Percentiles rank a stretch among this genome's conserved stretches.
phyloP scores from a whole-genome alignment of 2,329 filamentous ascomycete species.

The Cyphellophora attinorum region DNA sequence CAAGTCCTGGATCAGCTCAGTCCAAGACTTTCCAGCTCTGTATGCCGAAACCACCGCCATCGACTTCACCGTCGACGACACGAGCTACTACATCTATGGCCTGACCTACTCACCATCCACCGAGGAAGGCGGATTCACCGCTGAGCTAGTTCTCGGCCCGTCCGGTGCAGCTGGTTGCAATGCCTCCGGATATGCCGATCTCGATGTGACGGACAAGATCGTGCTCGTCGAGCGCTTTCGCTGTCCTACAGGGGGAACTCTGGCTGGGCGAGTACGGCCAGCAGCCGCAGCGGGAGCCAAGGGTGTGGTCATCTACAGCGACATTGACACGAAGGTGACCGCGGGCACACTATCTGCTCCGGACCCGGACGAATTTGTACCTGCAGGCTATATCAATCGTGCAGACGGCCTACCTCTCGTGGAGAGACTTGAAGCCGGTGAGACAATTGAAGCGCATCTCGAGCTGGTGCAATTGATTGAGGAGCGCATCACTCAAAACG shows the following conservation, averaged over 20 bases:
- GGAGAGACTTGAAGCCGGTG: conserved; percentile 39
- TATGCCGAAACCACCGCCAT: conserved; percentile 19
- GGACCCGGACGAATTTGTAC: conserved; percentile 44
- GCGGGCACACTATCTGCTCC: conserved; percentile 46
- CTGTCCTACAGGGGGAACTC: conserved; percentile 59
- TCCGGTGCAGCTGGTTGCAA: conserved; percentile 44
- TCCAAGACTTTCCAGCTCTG: conserved; percentile 50
- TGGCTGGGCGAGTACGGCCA: conserved; percentile 46
- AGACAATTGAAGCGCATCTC: conserved; percentile 21
- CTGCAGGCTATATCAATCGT: conserved; percentile 57
- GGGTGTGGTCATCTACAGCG: conserved; percentile 67
- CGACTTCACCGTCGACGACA: conserved; percentile 42
- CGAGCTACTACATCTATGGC: conserved; percentile 42
- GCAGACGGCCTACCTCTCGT: conserved; percentile 49
- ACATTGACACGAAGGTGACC: conserved; percentile 38
- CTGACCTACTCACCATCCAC: conserved; percentile 59
- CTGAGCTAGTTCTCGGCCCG: not conserved
- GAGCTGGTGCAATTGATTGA: conserved; percentile 34
- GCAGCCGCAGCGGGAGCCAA: conserved; percentile 61
- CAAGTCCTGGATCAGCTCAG: conserved; percentile 13
- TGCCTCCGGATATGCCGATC: conserved; percentile 48
- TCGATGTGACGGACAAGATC: conserved; percentile 50
- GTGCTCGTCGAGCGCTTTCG: conserved; percentile 60
- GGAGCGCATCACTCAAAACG: conserved; percentile 41
- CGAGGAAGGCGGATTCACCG: conserved; percentile 5